These are phyloP conservation scores for Malus sieversii DNA, from an alignment of 306 rosid species.

Conservation along the genomic window DNA sequence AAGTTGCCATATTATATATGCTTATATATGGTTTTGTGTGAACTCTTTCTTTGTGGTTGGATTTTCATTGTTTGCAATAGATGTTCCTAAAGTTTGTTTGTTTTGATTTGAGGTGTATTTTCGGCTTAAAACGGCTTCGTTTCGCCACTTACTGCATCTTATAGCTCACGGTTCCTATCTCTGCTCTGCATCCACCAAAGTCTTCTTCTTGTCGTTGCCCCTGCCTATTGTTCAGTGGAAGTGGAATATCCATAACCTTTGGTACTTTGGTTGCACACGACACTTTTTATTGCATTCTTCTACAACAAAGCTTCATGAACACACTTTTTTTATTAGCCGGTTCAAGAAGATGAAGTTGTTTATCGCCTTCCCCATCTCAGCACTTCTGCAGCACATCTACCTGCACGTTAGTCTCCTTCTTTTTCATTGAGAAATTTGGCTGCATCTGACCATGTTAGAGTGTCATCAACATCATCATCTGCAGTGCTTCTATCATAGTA, in stretches of 20 bases:
- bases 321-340: slow-evolving; percentile 34
- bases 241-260: slow-evolving; percentile 24
- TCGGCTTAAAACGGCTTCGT: slow-evolving; percentile 50
- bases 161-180: slow-evolving; percentile 29
- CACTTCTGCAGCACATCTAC: slow-evolving; percentile 30
- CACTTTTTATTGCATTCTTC: slow-evolving; percentile 30
- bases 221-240: slow-evolving; percentile 27
- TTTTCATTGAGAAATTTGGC: slow-evolving; percentile 12
- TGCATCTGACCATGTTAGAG: slow-evolving; percentile 1
- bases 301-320: slow-evolving; percentile 32
- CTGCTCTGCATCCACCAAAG: slow-evolving; percentile 67
- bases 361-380: slow-evolving; percentile 10
- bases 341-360: slow-evolving; percentile 36
- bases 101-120: slow-evolving; percentile 74
- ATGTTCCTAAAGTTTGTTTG: slow-evolving; percentile 37
- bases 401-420: slow-evolving; percentile 5
- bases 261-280: slow-evolving; percentile 38
- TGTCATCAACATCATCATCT: not conserved
- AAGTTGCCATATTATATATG: slow-evolving; percentile 22
- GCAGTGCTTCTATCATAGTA: slow-evolving; percentile 13
- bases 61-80: slow-evolving; percentile 26
- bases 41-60: slow-evolving; percentile 16
- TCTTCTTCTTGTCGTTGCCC: slow-evolving; percentile 49
- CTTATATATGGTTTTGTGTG: slow-evolving; percentile 14
- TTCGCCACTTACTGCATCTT: slow-evolving; percentile 43